Evolutionary conservation across 148 eudicot species (phyloP).

Genomic region (Vaccinium vitisidaea): DNA sequence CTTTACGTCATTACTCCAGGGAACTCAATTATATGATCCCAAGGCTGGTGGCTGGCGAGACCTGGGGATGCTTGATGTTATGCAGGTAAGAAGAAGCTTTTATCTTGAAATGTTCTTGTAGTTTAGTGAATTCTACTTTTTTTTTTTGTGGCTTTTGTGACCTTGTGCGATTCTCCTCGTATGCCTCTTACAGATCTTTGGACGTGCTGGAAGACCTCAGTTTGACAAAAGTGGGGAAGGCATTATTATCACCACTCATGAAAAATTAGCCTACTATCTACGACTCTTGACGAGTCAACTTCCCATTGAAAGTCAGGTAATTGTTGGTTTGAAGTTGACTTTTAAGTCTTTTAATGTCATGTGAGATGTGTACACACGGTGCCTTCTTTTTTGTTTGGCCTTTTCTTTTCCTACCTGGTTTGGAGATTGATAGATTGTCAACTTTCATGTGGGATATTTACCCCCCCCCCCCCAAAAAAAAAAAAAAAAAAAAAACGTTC

Average conservation of each 20-base stretch:
- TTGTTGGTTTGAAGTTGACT: constrained; percentile 7
- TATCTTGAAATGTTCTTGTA: constrained; percentile 5
- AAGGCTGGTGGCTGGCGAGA: constrained; percentile 99
- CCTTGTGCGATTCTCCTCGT: constrained; percentile 4
- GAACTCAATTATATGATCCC: constrained; percentile 96
- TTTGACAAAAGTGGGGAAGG: constrained; percentile 99
- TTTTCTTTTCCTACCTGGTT: constrained; percentile 14
- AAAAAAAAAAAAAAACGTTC: not conserved
- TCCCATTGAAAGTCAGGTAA: constrained; percentile 98
- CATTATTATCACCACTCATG: constrained; percentile 91
- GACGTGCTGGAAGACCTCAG: constrained; percentile 99
- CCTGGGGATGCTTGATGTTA: constrained; percentile 99
- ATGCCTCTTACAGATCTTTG: constrained; percentile 68
- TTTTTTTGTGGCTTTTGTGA: not conserved
- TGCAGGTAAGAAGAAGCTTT: constrained; percentile 63
- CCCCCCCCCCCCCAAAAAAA: not conserved
- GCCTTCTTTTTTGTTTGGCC: not conserved
- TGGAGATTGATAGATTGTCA: not conserved
- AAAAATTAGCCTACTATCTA: constrained; percentile 88
- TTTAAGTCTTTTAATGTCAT: not conserved
- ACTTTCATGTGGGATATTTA: not conserved
- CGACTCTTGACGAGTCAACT: constrained; percentile 91
- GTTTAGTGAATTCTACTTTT: constrained; percentile 4
- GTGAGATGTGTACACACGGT: not conserved
- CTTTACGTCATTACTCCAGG: constrained; percentile 44